phyloP scores from a whole-genome alignment of 306 rosid genomes.

The Cucurbita moschata region DNA sequence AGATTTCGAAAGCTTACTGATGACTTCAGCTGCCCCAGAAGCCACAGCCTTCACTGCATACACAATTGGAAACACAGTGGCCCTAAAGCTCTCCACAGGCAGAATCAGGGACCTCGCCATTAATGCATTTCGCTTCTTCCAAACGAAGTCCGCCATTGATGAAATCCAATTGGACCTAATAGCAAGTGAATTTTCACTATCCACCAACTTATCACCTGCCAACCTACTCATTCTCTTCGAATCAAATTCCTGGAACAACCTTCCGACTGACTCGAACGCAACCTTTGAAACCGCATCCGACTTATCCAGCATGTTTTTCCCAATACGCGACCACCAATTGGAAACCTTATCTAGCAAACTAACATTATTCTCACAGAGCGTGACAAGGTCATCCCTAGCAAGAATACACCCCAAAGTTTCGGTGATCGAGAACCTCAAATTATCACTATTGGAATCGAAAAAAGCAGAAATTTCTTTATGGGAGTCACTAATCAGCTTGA shows the following conservation, averaged over 20 bases:
- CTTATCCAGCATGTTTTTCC: slow-evolving; percentile 70
- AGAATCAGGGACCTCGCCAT: slow-evolving; percentile 80
- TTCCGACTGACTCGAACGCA: slow-evolving; percentile 88
- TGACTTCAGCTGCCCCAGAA: slow-evolving; percentile 67
- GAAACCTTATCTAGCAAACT: slow-evolving; percentile 70
- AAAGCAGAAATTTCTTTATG: slow-evolving; percentile 67
- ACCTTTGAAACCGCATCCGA: slow-evolving; percentile 79
- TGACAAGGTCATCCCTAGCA: slow-evolving; percentile 90
- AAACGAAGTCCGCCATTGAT: slow-evolving; percentile 83
- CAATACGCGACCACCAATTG: slow-evolving; percentile 79
- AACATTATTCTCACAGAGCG: slow-evolving; percentile 83
- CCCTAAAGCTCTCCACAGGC: slow-evolving; percentile 82
- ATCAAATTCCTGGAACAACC: slow-evolving; percentile 81
- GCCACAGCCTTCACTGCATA: slow-evolving; percentile 90
- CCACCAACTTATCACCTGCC: slow-evolving; percentile 87
- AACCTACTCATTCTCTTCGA: slow-evolving; percentile 82
- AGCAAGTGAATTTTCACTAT: slow-evolving; percentile 87
- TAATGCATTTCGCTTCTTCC: slow-evolving; percentile 83
- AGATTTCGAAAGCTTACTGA: slow-evolving; percentile 67
- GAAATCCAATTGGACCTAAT: slow-evolving; percentile 95
- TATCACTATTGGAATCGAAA: slow-evolving; percentile 69
- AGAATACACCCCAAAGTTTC: slow-evolving; percentile 90
- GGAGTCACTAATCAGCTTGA: slow-evolving; percentile 59
- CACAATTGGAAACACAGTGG: slow-evolving; percentile 76
- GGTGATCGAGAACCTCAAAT: slow-evolving; percentile 66